Conservation (phyloP, 345 rosid species). For the Arabidopsis suecica region DNA sequence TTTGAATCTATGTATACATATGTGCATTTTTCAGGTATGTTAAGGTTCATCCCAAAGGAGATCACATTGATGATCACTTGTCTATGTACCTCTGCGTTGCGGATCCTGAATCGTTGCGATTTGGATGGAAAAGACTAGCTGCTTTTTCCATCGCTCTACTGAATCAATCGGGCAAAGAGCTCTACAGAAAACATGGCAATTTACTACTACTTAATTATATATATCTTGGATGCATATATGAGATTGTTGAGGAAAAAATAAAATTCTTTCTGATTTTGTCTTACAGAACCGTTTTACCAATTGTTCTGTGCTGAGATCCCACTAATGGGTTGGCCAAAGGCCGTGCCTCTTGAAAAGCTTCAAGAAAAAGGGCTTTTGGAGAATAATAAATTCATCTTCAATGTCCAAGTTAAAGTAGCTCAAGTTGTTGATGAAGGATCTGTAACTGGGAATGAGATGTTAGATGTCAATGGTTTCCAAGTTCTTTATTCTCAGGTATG, state of each 20-base stretch:
- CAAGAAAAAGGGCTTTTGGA: background rate
- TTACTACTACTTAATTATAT: background rate
- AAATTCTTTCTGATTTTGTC: constrained; percentile 7
- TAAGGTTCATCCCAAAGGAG: constrained; percentile 17
- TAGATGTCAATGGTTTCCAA: constrained; percentile 10
- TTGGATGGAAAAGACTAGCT: constrained; percentile 63
- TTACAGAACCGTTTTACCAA: constrained; percentile 14
- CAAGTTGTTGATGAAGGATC: background rate
- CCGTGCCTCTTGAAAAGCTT: background rate
- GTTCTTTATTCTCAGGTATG: constrained; percentile 10
- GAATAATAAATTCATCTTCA: background rate
- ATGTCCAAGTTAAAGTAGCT: constrained; percentile 4
- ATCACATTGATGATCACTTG: constrained; percentile 41
- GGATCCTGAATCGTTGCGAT: constrained; percentile 56
- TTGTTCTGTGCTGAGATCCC: constrained; percentile 12
- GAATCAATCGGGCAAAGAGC: constrained; percentile 11
- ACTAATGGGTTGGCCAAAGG: constrained; percentile 14
- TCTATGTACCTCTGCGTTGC: constrained; percentile 21
- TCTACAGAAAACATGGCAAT: constrained; percentile 11
- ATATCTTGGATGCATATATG: background rate
- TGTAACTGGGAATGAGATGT: background rate
- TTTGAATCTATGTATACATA: background rate
- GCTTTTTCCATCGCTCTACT: constrained; percentile 1
- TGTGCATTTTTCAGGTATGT: constrained; percentile 1
- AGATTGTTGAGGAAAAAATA: background rate